Base-by-base conservation (phyloP, 352 stramenopile species). In the Phytophthora sp. region DNA sequence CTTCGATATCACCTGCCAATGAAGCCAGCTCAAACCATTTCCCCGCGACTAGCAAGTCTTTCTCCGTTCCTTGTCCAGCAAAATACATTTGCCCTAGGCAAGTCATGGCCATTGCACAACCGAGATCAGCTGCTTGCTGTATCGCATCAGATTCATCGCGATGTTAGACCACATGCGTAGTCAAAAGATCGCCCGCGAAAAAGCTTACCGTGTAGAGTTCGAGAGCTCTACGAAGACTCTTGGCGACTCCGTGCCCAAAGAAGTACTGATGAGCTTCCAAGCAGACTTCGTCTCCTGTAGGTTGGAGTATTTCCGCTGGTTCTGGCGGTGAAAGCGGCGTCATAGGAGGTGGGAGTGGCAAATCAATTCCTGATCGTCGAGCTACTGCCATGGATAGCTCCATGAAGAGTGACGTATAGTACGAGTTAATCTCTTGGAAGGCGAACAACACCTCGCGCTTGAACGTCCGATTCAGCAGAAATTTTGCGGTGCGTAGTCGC, bases 381-480 rank as follows among this genome's bases (percentile, higher is more conserved):
- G 84, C 86, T 15, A 93, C 68, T 15, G 84, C 77, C 79, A 93
- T 90, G 24, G 80, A 88, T 20, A 93, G 78, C 54, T 94, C 84
- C 73, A 91, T 93, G 61, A 94, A 94, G 5, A 91, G 70, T 16
- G 82, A 91, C 21, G 80, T 89, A 72, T 94, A 94, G 61, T 93
- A 91, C 59, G 86, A 89, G 46, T 90, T 93, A 67, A 93, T 93
- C 63, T 94, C 86, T 53, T 94, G 86, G 54, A 94, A 94, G 3
- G 86, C 86, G 55, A 94, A 94, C 16, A 86, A 63, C 18, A 92
- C 73, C 21, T 90, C 82, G 18, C 70, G 67, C 70, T 94, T 94
- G 31, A 93, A 91, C 12, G 82, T 86, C 58, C 77, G 82, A 59
- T 94, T 94, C 21, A 94, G 74, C 53, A 94, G 41, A 56, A 90